A percentile compares a stretch with the other conserved stretches of the same genome.
Evolutionary conservation across 2,329 filamentous ascomycete genomes (phyloP).

Genomic region (Diaporthe citrichinensis): DNA sequence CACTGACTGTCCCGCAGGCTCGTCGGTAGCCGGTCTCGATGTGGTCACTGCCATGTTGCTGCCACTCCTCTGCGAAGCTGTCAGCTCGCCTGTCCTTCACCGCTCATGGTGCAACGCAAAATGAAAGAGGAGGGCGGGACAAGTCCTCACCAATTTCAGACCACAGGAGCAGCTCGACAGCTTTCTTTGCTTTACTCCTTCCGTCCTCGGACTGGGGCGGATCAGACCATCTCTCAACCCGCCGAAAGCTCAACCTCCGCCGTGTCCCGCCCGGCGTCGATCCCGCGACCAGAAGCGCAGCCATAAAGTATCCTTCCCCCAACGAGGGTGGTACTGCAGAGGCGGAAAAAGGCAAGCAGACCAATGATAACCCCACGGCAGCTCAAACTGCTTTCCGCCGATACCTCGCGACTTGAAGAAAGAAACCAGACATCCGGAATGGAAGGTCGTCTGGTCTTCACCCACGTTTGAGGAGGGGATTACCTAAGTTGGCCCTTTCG

Average conservation of each 20-base stretch:
- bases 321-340: background rate
- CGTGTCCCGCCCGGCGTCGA: constrained; percentile 25
- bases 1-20: constrained; percentile 45
- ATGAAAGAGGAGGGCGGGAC: background rate
- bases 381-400: constrained; percentile 17
- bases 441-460: background rate
- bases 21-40: constrained; percentile 52
- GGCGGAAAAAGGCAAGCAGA: background rate
- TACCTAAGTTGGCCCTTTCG: constrained; percentile 7
- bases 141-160: constrained; percentile 16
- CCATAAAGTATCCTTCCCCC: background rate
- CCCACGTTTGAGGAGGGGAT: constrained; percentile 1
- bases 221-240: constrained; percentile 19
- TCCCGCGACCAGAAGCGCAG: constrained; percentile 25
- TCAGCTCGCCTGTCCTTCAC: background rate
- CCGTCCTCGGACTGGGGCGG: background rate
- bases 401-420: background rate
- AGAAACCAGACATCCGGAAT: background rate
- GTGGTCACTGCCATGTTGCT: constrained; percentile 52
- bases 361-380: background rate
- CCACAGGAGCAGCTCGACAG: constrained; percentile 20
- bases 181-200: background rate
- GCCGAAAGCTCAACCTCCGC: constrained; percentile 25
- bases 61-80: constrained; percentile 35
- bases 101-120: background rate